phyloP scores from a whole-genome alignment of 495 filamentous ascomycete species.

The Cercophora scortea region DNA sequence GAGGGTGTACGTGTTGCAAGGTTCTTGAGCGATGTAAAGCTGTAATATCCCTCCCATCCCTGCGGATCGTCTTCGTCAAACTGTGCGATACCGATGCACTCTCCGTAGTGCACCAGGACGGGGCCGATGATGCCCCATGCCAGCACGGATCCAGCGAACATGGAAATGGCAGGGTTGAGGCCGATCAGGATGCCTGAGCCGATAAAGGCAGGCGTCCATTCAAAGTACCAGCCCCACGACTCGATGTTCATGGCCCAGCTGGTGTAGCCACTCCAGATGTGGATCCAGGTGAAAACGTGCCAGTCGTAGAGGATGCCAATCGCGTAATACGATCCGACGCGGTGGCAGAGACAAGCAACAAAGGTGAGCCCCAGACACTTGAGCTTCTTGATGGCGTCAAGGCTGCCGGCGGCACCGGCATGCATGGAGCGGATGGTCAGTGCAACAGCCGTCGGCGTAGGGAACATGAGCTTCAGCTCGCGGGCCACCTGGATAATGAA shows the following conservation, averaged over 20 bases:
- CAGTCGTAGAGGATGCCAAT: constrained; percentile 59
- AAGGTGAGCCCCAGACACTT: constrained; percentile 49
- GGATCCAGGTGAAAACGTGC: constrained; percentile 59
- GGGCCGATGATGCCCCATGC: constrained; percentile 63
- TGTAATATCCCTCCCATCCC: constrained; percentile 39
- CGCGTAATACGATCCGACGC: constrained; percentile 54
- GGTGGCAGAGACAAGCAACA: constrained; percentile 37
- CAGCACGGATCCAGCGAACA: constrained; percentile 50
- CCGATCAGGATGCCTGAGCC: constrained; percentile 60
- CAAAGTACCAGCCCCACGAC: constrained; percentile 59
- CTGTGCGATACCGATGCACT: constrained; percentile 36
- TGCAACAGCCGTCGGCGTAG: constrained; percentile 55
- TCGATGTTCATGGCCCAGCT: constrained; percentile 51
- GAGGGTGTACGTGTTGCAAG: constrained; percentile 39
- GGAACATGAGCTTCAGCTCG: constrained; percentile 56
- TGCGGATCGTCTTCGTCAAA: constrained; percentile 33
- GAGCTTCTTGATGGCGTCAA: constrained; percentile 52
- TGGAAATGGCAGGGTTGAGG: constrained; percentile 55
- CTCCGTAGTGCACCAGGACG: constrained; percentile 48
- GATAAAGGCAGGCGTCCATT: constrained; percentile 61
- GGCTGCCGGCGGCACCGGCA: constrained; percentile 40
- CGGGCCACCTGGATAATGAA: constrained; percentile 59
- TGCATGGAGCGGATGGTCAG: constrained; percentile 62
- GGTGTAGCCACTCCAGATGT: constrained; percentile 50
- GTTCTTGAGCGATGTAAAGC: constrained; percentile 41